Evolutionary conservation across 768 basidiomycete genomes (phyloP), one percentile per base, ranked within the genome.

Genomic region (Boletellus sp.): DNA sequence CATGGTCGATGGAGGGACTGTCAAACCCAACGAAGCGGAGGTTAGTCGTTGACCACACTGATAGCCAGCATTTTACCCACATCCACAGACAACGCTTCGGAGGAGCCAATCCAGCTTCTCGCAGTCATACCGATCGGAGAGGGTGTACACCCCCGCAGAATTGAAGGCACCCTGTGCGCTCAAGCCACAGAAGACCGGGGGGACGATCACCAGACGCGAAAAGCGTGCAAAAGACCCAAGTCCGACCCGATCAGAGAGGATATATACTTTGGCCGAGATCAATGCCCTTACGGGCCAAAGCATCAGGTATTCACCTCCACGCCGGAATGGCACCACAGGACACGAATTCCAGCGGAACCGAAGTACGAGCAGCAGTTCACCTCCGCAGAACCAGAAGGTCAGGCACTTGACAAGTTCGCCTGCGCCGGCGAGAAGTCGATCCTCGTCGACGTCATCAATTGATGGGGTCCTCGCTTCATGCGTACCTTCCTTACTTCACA

Each of bases 401-500:
- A 56, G 52, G 19, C 45, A 51, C n/a, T 17, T 39, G 34, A 45
- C 38, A 17, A 58, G 47, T 39, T 50, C 56, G 13, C 53, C 57
- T 28, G 44, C 24, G 24, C 40, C 47, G 2, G 33, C 26, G 37
- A 62, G 61, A 44, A 56, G 60, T 41, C 64, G 61, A 40, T 68
- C 74, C 16, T 69, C 76, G 6, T 73, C 68, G 15, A 65, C 62
- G 19, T 68, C 72, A 23, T 67, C 72, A 16, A 59, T 88, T 19
- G 80, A 83, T 50, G 63, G 70, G 2, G 67, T 87, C 33, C 74
- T 89, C 15, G 65, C 72, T 1, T 76, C 83, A 5, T 88, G 85
- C 61, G 73, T 79, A 50, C 86, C 87, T 16, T 79, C 85, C 3
- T 67, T 89, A 42, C 46, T 78, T 15, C 87, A 88, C 67, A 77